Evolutionary conservation across 108 stramenopile species (phyloP), one percentile per base, ranked within the genome.

Genomic region (Phaeodactylum tricornutum): DNA sequence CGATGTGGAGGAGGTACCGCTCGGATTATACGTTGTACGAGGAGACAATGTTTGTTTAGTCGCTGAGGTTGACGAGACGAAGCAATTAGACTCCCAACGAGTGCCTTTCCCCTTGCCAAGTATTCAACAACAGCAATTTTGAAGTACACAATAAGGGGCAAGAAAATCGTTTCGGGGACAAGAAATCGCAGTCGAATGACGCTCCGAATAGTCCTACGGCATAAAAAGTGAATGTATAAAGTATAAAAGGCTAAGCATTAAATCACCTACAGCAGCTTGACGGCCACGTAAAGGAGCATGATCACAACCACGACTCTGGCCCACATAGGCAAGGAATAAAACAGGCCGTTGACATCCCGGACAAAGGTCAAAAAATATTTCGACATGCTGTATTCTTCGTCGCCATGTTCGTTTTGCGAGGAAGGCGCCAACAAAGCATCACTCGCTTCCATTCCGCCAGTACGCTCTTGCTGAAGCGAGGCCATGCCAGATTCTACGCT

Each of bases 21-120:
- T 90, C 55, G 88, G 88, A 30, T 59, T 85, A 32, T 82, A 76
- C 49, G 69, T 90, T 0, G 74, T 90, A 14, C 59, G 88, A 36
- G 88, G 88, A 20, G 88, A 90, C 55, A 90, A 84, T 66, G 78
- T 90, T 15, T 84, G 81, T 24, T 42, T 72, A 43, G 43, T 78
- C 42, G 64, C 59, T 26, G 77, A 72, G n/a, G 66, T 40, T 38
- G 54, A 72, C 32, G 41, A 32, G 44, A 20, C 17, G 6, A 48
- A 58, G 24, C 53, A 53, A 47, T 38, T 41, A 9, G 60, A 61
- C 23, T 30, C 55, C n/a, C 39, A 25, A 3, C 21, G 41, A 43
- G 52, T 44, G 20, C 39, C 55, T 6, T 33, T 48, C 31, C 71
- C 71, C 1, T 43, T 72, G 4, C 59, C 71, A 32, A 47, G 58